Evolutionary conservation across 306 rosid genomes (phyloP).

Genomic region (Cucumis melo): DNA sequence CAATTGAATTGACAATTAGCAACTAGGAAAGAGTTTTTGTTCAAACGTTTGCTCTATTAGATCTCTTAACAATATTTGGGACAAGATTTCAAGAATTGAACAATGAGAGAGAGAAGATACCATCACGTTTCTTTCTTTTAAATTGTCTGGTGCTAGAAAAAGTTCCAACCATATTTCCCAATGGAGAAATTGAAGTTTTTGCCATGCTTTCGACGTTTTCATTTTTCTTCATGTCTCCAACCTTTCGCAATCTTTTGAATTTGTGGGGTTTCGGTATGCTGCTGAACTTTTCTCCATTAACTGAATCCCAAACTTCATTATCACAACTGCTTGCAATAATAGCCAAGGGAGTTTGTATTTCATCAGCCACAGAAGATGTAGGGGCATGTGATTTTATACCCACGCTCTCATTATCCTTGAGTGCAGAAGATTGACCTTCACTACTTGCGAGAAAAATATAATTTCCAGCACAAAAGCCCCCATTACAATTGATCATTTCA

Average conservation of each 20-base stretch:
- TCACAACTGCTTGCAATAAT: conserved; percentile 28
- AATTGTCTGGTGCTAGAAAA: conserved; percentile 15
- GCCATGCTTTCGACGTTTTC: conserved; percentile 23
- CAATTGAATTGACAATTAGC: neutral
- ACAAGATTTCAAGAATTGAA: neutral
- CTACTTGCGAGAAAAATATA: conserved; percentile 19
- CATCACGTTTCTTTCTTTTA: conserved; percentile 26
- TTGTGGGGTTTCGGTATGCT: conserved; percentile 39
- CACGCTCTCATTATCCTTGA: conserved; percentile 24
- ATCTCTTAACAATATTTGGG: neutral
- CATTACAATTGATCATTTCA: conserved; percentile 19
- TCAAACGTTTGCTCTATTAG: neutral
- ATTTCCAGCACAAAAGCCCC: conserved; percentile 15
- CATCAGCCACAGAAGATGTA: conserved; percentile 33
- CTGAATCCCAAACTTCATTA: conserved; percentile 47
- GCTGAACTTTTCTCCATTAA: conserved; percentile 35
- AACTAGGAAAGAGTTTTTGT: neutral
- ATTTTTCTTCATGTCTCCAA: conserved; percentile 24
- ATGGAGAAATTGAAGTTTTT: conserved; percentile 10
- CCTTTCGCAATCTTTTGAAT: conserved; percentile 68
- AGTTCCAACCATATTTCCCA: conserved; percentile 17
- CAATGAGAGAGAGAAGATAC: conserved; percentile 17
- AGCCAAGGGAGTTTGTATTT: conserved; percentile 22
- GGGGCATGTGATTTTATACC: conserved; percentile 24
- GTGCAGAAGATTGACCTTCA: conserved; percentile 38